phyloP scores from a whole-genome alignment of 768 basidiomycete species.

The Pleurotus tuoliensis region DNA sequence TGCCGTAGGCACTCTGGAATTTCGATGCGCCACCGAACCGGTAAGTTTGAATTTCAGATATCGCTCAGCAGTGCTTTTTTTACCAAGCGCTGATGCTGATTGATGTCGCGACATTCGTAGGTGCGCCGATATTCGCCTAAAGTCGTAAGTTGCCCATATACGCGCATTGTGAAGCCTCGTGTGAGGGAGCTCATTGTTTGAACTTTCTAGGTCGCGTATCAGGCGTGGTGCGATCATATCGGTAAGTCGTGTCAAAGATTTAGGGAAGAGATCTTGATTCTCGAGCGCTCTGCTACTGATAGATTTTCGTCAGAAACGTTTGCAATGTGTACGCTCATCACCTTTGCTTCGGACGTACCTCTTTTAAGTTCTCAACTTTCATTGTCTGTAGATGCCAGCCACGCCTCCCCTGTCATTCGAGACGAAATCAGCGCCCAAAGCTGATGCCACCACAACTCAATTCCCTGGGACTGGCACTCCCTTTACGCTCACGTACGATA shows the following conservation, averaged over 20 bases:
- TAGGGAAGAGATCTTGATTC: neutral
- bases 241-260: conserved; percentile 29
- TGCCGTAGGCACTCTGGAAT: conserved; percentile 82
- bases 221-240: conserved; percentile 75
- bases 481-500: conserved; percentile 71
- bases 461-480: conserved; percentile 24
- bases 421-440: conserved; percentile 10
- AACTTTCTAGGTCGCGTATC: conserved; percentile 49
- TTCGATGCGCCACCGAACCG: conserved; percentile 75
- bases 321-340: conserved; percentile 51
- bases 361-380: neutral
- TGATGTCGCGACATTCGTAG: conserved; percentile 21
- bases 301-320: conserved; percentile 59
- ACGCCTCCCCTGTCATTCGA: conserved; percentile 41
- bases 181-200: neutral
- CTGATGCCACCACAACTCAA: conserved; percentile 9
- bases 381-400: conserved; percentile 50
- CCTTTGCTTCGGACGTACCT: no score
- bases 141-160: conserved; percentile 33
- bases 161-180: no score
- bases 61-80: neutral
- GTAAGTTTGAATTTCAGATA: conserved; percentile 35
- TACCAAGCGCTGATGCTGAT: neutral
- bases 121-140: conserved; percentile 54
- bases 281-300: neutral